Percentiles rank a stretch among this genome's conserved stretches.
Evolutionary conservation across 768 basidiomycete species (phyloP).

Genomic region (Leccinum boreale): DNA sequence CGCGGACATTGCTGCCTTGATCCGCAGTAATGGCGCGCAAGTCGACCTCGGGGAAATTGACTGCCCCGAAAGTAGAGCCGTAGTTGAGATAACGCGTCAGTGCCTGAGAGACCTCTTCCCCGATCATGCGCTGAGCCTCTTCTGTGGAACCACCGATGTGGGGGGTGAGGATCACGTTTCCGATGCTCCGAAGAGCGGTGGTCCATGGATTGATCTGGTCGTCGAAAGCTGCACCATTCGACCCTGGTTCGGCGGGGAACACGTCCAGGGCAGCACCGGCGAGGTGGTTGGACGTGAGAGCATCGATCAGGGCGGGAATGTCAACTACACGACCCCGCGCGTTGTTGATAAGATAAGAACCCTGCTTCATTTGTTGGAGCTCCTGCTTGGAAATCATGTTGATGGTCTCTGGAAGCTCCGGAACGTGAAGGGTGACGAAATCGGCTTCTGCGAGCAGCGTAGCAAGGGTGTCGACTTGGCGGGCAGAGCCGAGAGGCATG

Average conservation of each 20-base stretch:
- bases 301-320: conserved; percentile 82
- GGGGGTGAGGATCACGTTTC: conserved; percentile 95
- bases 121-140: conserved; percentile 97
- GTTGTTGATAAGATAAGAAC: conserved; percentile 96
- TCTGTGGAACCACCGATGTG: conserved; percentile 99
- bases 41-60: conserved; percentile 99
- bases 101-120: conserved; percentile 86
- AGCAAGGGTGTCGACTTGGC: conserved; percentile 78
- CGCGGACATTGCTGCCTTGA: conserved; percentile 75
- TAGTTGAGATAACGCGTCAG: conserved; percentile 88
- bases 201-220: conserved; percentile 87
- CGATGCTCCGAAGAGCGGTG: conserved; percentile 64
- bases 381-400: conserved; percentile 84
- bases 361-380: conserved; percentile 89
- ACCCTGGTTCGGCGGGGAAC: conserved; percentile 88
- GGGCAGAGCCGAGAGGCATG: conserved; percentile 95
- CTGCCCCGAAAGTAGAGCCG: conserved; percentile 86
- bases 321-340: conserved; percentile 95
- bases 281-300: conserved; percentile 81
- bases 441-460: conserved; percentile 77
- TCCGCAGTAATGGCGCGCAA: conserved; percentile 87
- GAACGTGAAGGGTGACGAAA: conserved; percentile 95
- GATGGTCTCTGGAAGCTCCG: conserved; percentile 93
- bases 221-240: conserved; percentile 89
- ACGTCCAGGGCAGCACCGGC: conserved; percentile 91